Evolutionary conservation across 306 rosid genomes (phyloP).

Genomic region (Astragalus glycyphyllos): DNA sequence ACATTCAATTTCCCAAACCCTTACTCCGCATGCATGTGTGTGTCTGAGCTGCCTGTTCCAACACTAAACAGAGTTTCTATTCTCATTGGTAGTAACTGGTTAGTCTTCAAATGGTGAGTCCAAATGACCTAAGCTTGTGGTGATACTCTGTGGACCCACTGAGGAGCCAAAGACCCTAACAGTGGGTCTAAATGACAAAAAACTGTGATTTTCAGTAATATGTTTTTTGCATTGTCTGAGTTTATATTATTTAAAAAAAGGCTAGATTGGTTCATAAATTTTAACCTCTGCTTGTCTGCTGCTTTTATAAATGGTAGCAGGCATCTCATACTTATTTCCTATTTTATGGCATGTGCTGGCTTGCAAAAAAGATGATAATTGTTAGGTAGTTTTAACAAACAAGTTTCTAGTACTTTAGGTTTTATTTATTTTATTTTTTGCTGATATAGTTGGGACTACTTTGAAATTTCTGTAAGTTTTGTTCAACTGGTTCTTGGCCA

Average conservation of each 20-base stretch:
- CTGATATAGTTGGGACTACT: slow-evolving; percentile 6
- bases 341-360: slow-evolving; percentile 17
- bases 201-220: not conserved
- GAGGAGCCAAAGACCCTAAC: no score
- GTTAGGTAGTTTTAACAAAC: slow-evolving; percentile 20
- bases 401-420: slow-evolving; percentile 19
- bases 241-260: not conserved
- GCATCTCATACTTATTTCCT: slow-evolving; percentile 7
- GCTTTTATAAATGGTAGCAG: slow-evolving; percentile 1
- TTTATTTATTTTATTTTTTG: slow-evolving; percentile 1
- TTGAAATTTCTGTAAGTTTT: slow-evolving; percentile 20
- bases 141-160: no score
- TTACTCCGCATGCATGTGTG: no score
- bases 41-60: no score
- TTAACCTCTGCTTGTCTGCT: slow-evolving; percentile 4
- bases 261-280: not conserved
- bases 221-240: not conserved
- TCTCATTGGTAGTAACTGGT: not conserved
- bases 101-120: no score
- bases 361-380: slow-evolving; percentile 7
- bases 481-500: not conserved
- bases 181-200: no score
- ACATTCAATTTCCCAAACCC: no score
- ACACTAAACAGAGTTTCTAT: not conserved
- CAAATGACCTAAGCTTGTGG: no score